phyloP scores from a whole-genome alignment of 2,329 filamentous ascomycete species.

The Tolypocladium paradoxum region DNA sequence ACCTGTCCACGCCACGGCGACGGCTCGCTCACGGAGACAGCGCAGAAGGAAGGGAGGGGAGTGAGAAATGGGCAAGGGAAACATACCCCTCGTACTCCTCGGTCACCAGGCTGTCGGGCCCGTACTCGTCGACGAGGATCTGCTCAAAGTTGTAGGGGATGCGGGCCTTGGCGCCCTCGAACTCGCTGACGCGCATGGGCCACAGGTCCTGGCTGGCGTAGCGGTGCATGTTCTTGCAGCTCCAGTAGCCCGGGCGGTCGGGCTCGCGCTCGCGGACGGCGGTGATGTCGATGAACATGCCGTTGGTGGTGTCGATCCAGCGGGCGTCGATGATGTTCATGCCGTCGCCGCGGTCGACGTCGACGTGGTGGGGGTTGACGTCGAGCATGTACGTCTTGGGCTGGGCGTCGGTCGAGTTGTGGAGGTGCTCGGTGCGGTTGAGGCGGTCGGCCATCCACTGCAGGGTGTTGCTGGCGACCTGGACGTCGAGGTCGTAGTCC shows the following conservation, averaged over 20 bases:
- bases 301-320: conserved; percentile 68
- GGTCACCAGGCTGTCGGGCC: conserved; percentile 44
- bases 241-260: conserved; percentile 53
- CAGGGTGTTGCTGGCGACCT: conserved; percentile 60
- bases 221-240: conserved; percentile 69
- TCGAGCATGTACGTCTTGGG: conserved; percentile 57
- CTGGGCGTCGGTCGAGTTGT: conserved; percentile 29
- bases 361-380: conserved; percentile 59
- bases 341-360: conserved; percentile 53
- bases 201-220: conserved; percentile 64
- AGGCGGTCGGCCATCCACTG: conserved; percentile 51
- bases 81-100: conserved; percentile 54
- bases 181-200: conserved; percentile 62
- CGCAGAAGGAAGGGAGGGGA: conserved; percentile 5
- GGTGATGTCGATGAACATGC: conserved; percentile 77
- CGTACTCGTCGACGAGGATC: conserved; percentile 56
- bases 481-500: conserved; percentile 79
- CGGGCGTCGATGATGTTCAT: conserved; percentile 74
- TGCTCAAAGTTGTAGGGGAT: conserved; percentile 61
- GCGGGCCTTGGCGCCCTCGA: conserved; percentile 60
- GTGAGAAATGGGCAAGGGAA: conserved; percentile 1
- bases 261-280: conserved; percentile 58
- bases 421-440: conserved; percentile 59
- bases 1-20: background rate
- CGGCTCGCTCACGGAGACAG: background rate